phyloP scores from a whole-genome alignment of 1,284 basidiomycete genomes.

The Malassezia nana region DNA sequence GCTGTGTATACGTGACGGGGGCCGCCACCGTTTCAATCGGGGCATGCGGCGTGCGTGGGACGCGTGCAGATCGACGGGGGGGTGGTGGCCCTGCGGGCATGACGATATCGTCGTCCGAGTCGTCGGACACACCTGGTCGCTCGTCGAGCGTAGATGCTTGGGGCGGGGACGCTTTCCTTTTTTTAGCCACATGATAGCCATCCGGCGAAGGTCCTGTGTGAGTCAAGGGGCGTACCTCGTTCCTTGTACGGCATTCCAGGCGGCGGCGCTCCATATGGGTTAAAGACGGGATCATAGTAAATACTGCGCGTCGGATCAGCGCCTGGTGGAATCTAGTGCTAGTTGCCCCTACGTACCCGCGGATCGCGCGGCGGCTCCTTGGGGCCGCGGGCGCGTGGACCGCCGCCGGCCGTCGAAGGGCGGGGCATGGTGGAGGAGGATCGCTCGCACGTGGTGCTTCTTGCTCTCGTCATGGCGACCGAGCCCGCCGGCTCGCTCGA shows the following conservation, averaged over 20 bases:
- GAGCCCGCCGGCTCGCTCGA: neutral
- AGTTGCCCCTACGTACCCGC: neutral
- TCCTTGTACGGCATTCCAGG: slow-evolving; percentile 91
- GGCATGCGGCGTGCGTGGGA: neutral
- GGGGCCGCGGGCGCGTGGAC: neutral
- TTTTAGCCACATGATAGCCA: neutral
- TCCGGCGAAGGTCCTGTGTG: slow-evolving; percentile 1
- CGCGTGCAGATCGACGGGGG: neutral
- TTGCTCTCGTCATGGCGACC: neutral
- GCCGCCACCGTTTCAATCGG: neutral
- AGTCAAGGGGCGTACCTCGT: slow-evolving; percentile 46
- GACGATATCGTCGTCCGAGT: slow-evolving; percentile 32
- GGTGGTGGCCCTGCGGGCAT: slow-evolving; percentile 39
- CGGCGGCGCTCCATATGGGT: slow-evolving; percentile 86
- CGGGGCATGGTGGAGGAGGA: neutral
- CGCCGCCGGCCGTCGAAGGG: neutral
- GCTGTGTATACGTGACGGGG: neutral
- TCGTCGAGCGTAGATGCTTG: slow-evolving; percentile 14
- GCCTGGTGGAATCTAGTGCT: slow-evolving; percentile 8
- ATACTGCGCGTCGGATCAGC: slow-evolving; percentile 56
- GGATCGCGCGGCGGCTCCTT: slow-evolving; percentile 1
- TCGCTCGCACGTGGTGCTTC: neutral
- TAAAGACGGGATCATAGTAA: slow-evolving; percentile 85
- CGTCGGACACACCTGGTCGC: slow-evolving; percentile 24
- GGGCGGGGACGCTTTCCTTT: neutral